Conservation (phyloP, 305 asterid genomes). For the Petunia hybrid region DNA sequence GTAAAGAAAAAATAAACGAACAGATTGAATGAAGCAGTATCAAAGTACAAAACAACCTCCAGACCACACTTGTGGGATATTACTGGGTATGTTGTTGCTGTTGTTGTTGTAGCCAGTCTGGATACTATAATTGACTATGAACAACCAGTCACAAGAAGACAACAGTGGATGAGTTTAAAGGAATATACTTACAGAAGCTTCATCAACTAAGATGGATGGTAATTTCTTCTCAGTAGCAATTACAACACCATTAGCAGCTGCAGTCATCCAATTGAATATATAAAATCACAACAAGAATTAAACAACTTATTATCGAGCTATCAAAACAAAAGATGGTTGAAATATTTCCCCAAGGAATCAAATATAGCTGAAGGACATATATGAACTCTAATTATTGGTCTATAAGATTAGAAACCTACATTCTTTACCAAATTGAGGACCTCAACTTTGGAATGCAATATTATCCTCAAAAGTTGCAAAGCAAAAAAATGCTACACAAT, state of each 20-base stretch:
- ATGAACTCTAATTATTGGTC: not conserved
- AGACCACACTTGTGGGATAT: no score
- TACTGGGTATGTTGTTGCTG: no score
- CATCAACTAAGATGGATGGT: constrained; percentile 97
- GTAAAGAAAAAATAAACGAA: not conserved
- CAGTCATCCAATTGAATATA: constrained; percentile 37
- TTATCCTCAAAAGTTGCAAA: no score
- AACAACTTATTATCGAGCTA: not conserved
- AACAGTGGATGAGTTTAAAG: not conserved
- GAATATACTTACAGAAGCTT: constrained; percentile 78
- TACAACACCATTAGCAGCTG: constrained; percentile 99
- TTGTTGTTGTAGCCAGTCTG: no score
- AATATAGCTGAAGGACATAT: constrained; percentile 16
- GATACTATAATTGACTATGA: not conserved
- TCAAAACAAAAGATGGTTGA: not conserved
- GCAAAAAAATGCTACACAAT: not conserved
- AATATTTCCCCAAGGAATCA: not conserved
- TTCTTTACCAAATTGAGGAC: constrained; percentile 1
- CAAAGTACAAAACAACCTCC: no score
- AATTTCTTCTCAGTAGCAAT: constrained; percentile 96
- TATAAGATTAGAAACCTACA: not conserved
- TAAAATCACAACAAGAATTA: constrained; percentile 23
- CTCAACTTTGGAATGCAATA: not conserved
- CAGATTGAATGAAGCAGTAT: not conserved
- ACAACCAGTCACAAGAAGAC: not conserved